These are phyloP conservation scores for Fusarium papillatum DNA, from an alignment of 2,329 filamentous ascomycete species.

Conservation along the genomic window DNA sequence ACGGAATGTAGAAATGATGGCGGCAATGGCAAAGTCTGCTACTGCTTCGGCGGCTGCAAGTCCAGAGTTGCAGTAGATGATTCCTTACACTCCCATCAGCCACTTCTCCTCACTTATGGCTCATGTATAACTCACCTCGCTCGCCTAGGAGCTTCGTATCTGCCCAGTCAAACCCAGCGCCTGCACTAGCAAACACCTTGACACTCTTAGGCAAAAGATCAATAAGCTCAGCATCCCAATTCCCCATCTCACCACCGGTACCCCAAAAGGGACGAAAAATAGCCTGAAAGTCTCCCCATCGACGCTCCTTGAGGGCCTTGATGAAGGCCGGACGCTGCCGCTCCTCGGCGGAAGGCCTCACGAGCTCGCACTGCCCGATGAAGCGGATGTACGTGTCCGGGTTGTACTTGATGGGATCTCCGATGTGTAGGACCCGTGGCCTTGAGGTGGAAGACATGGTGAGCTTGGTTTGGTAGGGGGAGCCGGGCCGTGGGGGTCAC, in stretches of 20 bases:
- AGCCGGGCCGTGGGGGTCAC: slow-evolving; percentile 38
- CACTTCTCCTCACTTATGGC: background rate
- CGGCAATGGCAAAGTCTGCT: slow-evolving; percentile 78
- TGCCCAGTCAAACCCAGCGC: slow-evolving; percentile 77
- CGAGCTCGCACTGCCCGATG: slow-evolving; percentile 59
- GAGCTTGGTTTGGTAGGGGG: slow-evolving; percentile 50
- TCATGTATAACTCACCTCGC: slow-evolving; percentile 57
- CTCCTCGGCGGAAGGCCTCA: slow-evolving; percentile 65
- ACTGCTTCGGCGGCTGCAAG: slow-evolving; percentile 80
- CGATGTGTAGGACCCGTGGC: slow-evolving; percentile 79
- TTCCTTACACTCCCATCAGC: slow-evolving; percentile 54
- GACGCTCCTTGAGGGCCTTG: slow-evolving; percentile 61
- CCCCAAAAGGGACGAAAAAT: slow-evolving; percentile 73
- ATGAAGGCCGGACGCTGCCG: slow-evolving; percentile 64
- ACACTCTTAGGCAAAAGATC: slow-evolving; percentile 66
- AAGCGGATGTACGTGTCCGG: slow-evolving; percentile 60
- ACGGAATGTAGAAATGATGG: slow-evolving; percentile 79
- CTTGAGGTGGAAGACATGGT: slow-evolving; percentile 43
- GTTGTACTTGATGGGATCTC: slow-evolving; percentile 71
- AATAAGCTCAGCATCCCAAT: slow-evolving; percentile 73
- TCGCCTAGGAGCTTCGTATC: slow-evolving; percentile 72
- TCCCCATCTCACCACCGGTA: slow-evolving; percentile 76
- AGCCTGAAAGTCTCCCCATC: slow-evolving; percentile 69
- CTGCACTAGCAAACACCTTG: slow-evolving; percentile 74
- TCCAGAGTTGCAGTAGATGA: slow-evolving; percentile 81